Conservation (phyloP, 169 alveolate genomes). For the Plasmodium fragile region DNA sequence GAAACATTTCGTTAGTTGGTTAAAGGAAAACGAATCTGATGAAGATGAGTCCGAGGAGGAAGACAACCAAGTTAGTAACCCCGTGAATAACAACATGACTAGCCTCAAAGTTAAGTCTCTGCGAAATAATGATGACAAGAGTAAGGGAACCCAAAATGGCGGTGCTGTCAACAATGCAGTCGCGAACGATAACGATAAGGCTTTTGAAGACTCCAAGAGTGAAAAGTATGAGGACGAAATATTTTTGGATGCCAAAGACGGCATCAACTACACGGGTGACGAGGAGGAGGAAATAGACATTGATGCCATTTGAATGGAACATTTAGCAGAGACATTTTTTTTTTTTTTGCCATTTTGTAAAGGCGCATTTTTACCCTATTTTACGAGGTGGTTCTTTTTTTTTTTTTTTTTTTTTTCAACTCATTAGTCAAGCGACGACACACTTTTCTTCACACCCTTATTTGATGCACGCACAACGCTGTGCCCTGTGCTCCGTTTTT, state of each 20-base stretch:
- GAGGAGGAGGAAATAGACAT: constrained; percentile 76
- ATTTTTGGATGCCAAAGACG: constrained; percentile 77
- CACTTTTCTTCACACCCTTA: not conserved
- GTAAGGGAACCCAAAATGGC: not conserved
- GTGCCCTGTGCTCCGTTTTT: not conserved
- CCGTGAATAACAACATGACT: constrained; percentile 23
- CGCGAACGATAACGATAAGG: constrained; percentile 34
- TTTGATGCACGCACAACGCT: not conserved
- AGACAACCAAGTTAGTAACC: constrained; percentile 39
- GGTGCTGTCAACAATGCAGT: not conserved
- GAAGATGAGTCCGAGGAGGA: constrained; percentile 78
- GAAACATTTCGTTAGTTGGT: constrained; percentile 89
- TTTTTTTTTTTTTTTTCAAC: not conserved
- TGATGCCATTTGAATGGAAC: constrained; percentile 41
- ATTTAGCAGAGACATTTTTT: not conserved
- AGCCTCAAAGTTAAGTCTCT: constrained; percentile 60
- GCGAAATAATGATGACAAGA: constrained; percentile 53
- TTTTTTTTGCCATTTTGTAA: not conserved
- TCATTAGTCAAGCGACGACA: not conserved
- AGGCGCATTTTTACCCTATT: not conserved
- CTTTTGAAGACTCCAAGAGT: constrained; percentile 74
- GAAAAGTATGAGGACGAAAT: constrained; percentile 74
- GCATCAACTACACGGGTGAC: constrained; percentile 63
- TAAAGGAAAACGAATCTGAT: constrained; percentile 82
- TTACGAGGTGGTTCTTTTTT: not conserved